Conservation (phyloP, 2,329 filamentous ascomycete genomes). For the Aspergillus versicolor region DNA sequence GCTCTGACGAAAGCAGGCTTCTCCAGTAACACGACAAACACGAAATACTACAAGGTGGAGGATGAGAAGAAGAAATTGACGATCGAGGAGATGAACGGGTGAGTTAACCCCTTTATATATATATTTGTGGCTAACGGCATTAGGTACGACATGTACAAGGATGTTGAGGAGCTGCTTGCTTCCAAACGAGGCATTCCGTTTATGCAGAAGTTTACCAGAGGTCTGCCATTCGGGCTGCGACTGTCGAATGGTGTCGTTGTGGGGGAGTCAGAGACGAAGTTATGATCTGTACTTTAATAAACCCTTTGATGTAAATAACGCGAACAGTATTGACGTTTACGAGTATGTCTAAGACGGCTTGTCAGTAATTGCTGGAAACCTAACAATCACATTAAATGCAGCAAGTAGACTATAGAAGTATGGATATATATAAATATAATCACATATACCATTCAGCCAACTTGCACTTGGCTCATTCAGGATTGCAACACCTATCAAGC, state of each 20-base stretch:
- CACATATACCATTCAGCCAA: no score
- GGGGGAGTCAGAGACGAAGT: conserved; percentile 24
- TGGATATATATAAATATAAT: no score
- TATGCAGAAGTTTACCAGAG: conserved; percentile 41
- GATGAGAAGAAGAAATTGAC: conserved; percentile 63
- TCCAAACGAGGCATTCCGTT: conserved; percentile 29
- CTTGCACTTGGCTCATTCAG: no score
- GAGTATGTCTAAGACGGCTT: no score
- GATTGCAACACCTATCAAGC: neutral
- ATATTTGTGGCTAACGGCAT: neutral
- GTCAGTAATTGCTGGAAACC: no score
- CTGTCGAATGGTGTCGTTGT: conserved; percentile 30
- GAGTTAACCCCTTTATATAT: conserved; percentile 6
- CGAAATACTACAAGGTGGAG: conserved; percentile 59
- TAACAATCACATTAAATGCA: no score
- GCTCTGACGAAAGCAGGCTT: conserved; percentile 49
- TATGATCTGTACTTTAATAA: no score
- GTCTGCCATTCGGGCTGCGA: conserved; percentile 50
- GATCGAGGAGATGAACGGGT: conserved; percentile 69
- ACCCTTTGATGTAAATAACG: no score
- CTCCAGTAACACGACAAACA: conserved; percentile 57
- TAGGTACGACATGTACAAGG: conserved; percentile 60
- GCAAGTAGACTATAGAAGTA: no score
- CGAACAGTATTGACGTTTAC: no score
- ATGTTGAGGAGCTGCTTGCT: conserved; percentile 53